Base-by-base conservation (phyloP, 2,329 filamentous ascomycete species). In the Trichoderma afroharzianum region DNA sequence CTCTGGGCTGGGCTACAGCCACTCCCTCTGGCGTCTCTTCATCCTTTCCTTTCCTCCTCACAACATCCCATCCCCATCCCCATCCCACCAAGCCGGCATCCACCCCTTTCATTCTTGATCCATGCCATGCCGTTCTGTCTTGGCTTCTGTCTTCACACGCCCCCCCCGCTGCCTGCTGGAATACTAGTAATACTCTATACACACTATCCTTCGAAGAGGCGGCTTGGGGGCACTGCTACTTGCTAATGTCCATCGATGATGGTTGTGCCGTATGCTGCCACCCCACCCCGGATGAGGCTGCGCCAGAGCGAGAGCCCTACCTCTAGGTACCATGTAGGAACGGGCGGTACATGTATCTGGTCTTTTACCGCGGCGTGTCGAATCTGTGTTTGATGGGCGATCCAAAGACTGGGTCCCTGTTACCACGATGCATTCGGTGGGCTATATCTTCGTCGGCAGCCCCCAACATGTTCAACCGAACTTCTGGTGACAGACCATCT, bases 231-330 rank as follows among this genome's bases (percentile, higher is more conserved):
- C 39, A 66, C 50, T 57, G 55, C 66, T 61, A 68, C 43, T 21
- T 47, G 43, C 43, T 47, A 39, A 18, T n/a, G 39, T 43, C 39
- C 39, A 32, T 68, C 53, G 58, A 55, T 62, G 61, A 59, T 62
- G 62, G 61, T 14, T 9, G 57, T 43, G 24, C 64, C 39, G 39
- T 43, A 43, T 39, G 33, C 47, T 18, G 28, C 32, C 33, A 28
- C 71, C 67, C n/a, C n/a, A 11, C n/a, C 71, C 70, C 71, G 64
- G 74, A 74, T 73, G 74, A 75, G 74, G 74, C 72, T 76, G 71
- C 57, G 68, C 73, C 68, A 61, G 63, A 43, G 63, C 63, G 39
- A 43, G 39, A 43, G 39, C 39, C 39, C 39, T 43, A 43, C 63
- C 63, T 67, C 39, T 43, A 43, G 39, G 71, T 43, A 53, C 47